A percentile compares a stretch with the other conserved stretches of the same genome.
These are phyloP conservation scores for Coelastrella sp. DNA, from an alignment of 139 green algal species.

Conservation along the genomic window DNA sequence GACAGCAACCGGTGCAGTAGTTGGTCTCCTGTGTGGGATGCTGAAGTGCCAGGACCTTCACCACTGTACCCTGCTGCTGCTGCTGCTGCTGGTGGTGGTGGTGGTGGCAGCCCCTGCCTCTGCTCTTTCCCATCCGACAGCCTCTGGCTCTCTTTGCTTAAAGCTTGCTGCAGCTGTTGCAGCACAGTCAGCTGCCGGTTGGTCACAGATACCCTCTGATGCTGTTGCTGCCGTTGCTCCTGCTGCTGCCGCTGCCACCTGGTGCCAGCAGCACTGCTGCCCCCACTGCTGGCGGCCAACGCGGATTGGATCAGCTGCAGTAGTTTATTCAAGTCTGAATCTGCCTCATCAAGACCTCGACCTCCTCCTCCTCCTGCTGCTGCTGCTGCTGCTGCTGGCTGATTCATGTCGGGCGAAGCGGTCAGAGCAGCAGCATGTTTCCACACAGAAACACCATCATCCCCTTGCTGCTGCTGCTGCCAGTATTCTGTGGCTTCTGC, in stretches of 20 bases:
- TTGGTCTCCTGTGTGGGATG: background rate
- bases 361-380: background rate
- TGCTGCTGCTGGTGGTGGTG: slow-evolving; percentile 4
- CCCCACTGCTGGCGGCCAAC: background rate
- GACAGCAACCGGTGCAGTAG: background rate
- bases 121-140: background rate
- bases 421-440: background rate
- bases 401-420: background rate
- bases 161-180: background rate
- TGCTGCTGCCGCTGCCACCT: slow-evolving; percentile 7
- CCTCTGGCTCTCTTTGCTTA: background rate
- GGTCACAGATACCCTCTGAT: background rate
- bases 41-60: background rate
- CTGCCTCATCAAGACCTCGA: background rate
- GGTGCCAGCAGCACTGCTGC: background rate
- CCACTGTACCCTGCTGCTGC: background rate
- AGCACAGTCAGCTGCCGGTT: background rate
- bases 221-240: background rate
- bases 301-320: background rate
- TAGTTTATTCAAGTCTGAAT: background rate
- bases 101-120: no score
- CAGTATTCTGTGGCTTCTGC: background rate
- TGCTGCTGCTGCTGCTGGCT: background rate
- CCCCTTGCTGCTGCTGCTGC: slow-evolving; percentile 22
- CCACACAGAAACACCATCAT: background rate